Base-by-base conservation (phyloP, 371 early-diverging fungal species). In the Apophysomyces variabilis region DNA sequence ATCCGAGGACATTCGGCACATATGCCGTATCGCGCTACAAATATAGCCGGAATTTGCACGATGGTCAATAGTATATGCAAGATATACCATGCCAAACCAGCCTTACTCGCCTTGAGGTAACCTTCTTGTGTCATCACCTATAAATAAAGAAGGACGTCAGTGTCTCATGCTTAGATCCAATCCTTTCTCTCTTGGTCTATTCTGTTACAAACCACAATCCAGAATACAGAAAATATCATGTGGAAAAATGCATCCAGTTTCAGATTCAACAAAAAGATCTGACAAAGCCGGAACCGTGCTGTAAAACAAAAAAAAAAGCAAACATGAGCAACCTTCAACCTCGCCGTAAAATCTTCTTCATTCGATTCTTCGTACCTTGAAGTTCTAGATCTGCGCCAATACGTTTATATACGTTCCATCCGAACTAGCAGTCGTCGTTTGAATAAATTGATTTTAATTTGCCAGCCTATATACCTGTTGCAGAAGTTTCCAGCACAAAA, bases 191-290 rank as follows among this genome's bases (percentile, higher is more conserved):
- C 12, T 37, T n/a, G 7, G 1, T 18, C 4, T 57, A 56, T 57
- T 32, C 35, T 58, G 26, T 13, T 41, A 38, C 38, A 36, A 37
- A 41, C 63, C 13, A 79, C 78, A 11, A 79, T 54, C 75, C 80
- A 83, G 59, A 83, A 83, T 8, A 80, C 61, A 35, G 74, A 77
- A 32, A 83, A 69, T 3, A 80, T 76, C 36, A 80, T 60, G 37
- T 80, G 79, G 39, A 83, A 83, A 45, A 83, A 83, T 0, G 77
- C 81, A 66, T 83, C 81, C 50, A 83, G 43, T 58, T 80, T 80
- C 35, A 80, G 67, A 58, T 64, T 71, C 43, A 83, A 50, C 21
- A 78, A 63, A 44, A 75, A 79, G 6, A 79, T 39, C 57, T 80
- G 79, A 2, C 71, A 67, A 14, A 66, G 47, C n/a, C 71, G 74